Conservation (phyloP, 2,329 filamentous ascomycete species). For the Acrocalymma vagum region DNA sequence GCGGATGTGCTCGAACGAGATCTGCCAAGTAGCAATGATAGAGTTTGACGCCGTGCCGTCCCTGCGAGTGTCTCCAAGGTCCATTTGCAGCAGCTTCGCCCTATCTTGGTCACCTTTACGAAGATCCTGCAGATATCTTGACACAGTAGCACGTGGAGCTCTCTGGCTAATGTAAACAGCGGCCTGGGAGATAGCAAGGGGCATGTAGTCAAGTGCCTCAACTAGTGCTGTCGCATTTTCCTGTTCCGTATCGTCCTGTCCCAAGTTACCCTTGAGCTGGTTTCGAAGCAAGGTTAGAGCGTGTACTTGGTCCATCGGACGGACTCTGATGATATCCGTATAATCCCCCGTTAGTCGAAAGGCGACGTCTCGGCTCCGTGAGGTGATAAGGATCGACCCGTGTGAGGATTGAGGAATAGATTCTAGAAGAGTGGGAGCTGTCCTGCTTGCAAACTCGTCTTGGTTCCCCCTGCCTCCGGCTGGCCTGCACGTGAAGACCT, state of each 20-base stretch:
- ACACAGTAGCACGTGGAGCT: conserved; percentile 6
- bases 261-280: conserved; percentile 3
- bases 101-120: conserved; percentile 7
- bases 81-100: conserved; percentile 6
- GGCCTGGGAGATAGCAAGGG: conserved; percentile 31
- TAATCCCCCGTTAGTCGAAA: conserved; percentile 3
- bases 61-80: conserved; percentile 12
- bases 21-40: conserved; percentile 46
- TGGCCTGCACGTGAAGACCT: conserved; percentile 10
- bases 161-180: conserved; percentile 34
- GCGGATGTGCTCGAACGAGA: conserved; percentile 44
- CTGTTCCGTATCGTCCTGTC: conserved; percentile 1
- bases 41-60: conserved; percentile 20
- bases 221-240: conserved; percentile 5
- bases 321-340: conserved; percentile 5
- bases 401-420: conserved; percentile 20
- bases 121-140: conserved; percentile 44
- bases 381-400: conserved; percentile 8
- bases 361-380: conserved; percentile 4
- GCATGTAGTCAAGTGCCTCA: conserved; percentile 18
- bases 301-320: conserved; percentile 7
- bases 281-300: conserved; percentile 8
- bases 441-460: conserved; percentile 1
- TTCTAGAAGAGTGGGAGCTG: conserved; percentile 6
- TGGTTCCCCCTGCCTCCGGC: not conserved